phyloP scores from a whole-genome alignment of 805 yeast species.

The Barnettozyma wickerhamii region DNA sequence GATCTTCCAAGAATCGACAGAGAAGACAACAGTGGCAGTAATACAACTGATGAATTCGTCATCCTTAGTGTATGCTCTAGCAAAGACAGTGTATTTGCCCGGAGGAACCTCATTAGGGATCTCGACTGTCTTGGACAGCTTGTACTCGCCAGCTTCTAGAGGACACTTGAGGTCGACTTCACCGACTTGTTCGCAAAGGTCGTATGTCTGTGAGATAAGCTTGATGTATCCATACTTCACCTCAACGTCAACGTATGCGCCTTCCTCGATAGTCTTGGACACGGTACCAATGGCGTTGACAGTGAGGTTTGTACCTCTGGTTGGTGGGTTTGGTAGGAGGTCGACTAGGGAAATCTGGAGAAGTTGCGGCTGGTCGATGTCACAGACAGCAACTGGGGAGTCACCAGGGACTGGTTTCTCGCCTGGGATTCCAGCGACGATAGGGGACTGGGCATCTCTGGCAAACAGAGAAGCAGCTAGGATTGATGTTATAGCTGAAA shows the following conservation, averaged over 20 bases:
- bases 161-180: conserved; percentile 89
- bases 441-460: conserved; percentile 15
- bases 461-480: conserved; percentile 18
- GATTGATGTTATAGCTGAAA: neutral
- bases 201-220: conserved; percentile 83
- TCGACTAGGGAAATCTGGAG: conserved; percentile 56
- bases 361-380: conserved; percentile 55
- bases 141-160: conserved; percentile 60
- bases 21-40: conserved; percentile 57
- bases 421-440: conserved; percentile 28
- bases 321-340: conserved; percentile 84
- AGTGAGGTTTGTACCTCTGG: conserved; percentile 77
- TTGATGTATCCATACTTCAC: conserved; percentile 91
- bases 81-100: conserved; percentile 81
- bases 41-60: conserved; percentile 83
- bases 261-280: conserved; percentile 56
- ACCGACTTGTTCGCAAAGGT: conserved; percentile 81
- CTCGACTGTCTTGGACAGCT: conserved; percentile 66
- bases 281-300: conserved; percentile 71
- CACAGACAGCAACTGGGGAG: conserved; percentile 81
- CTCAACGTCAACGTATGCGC: conserved; percentile 92
- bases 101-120: conserved; percentile 94
- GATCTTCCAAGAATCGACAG: conserved; percentile 29
- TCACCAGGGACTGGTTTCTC: conserved; percentile 82
- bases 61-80: conserved; percentile 84